phyloP scores from a whole-genome alignment of 2,329 filamentous ascomycete genomes.

The Stachybotrys elegans region DNA sequence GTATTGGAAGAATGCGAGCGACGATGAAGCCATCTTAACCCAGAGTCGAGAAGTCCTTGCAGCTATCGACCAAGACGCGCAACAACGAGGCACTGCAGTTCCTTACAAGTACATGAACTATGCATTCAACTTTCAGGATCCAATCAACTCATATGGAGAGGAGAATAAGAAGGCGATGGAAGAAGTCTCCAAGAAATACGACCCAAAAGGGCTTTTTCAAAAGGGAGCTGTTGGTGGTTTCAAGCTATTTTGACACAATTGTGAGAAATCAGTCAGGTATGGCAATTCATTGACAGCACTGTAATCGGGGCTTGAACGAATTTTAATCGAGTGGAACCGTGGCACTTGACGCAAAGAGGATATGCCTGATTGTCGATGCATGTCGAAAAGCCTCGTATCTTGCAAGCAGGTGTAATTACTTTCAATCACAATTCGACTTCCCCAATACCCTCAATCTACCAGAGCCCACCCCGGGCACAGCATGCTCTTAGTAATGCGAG shows the following conservation, averaged over 20 bases:
- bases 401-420: too few relatives aligned
- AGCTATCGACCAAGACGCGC: conserved; percentile 11
- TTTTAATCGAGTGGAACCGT: too few relatives aligned
- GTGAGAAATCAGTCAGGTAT: too few relatives aligned
- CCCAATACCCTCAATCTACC: too few relatives aligned
- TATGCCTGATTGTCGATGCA: too few relatives aligned
- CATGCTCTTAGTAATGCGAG: too few relatives aligned
- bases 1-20: background rate
- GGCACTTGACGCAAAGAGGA: too few relatives aligned
- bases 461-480: too few relatives aligned
- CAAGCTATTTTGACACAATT: background rate
- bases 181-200: background rate
- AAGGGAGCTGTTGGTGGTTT: background rate
- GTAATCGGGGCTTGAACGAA: too few relatives aligned
- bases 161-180: conserved; percentile 19
- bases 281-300: too few relatives aligned
- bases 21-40: conserved; percentile 8
- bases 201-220: background rate
- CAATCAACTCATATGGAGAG: conserved; percentile 29
- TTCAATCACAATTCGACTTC: too few relatives aligned
- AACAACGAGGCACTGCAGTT: conserved; percentile 7
- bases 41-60: conserved; percentile 12
- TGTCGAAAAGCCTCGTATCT: too few relatives aligned
- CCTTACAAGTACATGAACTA: conserved; percentile 33
- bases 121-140: conserved; percentile 28